Percentiles rank a stretch among this genome's conserved stretches.
phyloP scores from a whole-genome alignment of 129 eudicot species.

The Artemisia annua region DNA sequence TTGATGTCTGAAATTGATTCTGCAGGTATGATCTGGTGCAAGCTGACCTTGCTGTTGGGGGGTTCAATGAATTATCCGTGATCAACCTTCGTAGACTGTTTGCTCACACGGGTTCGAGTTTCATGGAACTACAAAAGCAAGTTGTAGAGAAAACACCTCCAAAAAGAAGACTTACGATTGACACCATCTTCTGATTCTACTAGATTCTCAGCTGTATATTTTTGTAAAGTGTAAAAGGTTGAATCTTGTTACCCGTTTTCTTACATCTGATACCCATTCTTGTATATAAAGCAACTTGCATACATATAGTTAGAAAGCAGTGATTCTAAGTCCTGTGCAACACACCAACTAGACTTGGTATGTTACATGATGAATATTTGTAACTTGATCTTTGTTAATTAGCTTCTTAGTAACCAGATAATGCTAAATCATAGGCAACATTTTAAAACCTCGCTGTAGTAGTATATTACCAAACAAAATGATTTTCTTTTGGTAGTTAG shows the following conservation, averaged over 20 bases:
- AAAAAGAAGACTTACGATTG: conserved; percentile 66
- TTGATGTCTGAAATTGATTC: conserved; percentile 10
- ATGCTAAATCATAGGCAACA: too few species aligned
- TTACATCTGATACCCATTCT: conserved; percentile 14
- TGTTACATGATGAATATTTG: neutral
- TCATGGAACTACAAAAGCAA: conserved; percentile 92
- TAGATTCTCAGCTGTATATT: conserved; percentile 32
- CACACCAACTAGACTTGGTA: neutral
- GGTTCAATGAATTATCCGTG: conserved; percentile 83
- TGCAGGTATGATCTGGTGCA: conserved; percentile 91
- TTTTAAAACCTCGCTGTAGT: too few species aligned
- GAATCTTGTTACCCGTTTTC: conserved; percentile 11
- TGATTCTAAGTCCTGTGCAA: conserved; percentile 8
- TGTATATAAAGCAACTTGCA: conserved; percentile 25
- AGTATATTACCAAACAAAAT: too few species aligned
- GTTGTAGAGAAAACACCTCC: conserved; percentile 70
- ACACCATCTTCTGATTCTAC: conserved; percentile 68
- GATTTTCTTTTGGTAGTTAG: too few species aligned
- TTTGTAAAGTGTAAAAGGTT: conserved; percentile 29
- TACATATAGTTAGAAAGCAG: conserved; percentile 17
- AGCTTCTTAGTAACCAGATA: too few species aligned
- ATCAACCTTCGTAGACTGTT: conserved; percentile 84
- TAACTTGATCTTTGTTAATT: neutral
- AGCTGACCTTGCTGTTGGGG: conserved; percentile 94
- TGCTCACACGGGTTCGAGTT: conserved; percentile 69